Base-by-base conservation (phyloP, 108 stramenopile genomes). In the Parmales sp. region DNA sequence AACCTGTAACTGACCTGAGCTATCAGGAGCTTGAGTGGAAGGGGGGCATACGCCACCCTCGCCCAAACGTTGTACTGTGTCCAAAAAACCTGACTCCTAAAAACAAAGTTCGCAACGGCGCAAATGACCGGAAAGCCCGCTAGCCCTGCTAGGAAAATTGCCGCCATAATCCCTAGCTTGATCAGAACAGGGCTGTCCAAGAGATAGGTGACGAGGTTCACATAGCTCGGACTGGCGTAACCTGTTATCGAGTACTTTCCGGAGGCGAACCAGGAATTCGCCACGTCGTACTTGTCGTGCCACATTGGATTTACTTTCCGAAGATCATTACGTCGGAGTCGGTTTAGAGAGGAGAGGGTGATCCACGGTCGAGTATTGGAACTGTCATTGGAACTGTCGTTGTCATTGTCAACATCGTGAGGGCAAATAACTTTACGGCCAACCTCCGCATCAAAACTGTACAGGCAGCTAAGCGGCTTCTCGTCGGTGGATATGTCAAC, bases 261-360 rank as follows among this genome's bases (percentile, higher is more conserved):
- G 36, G 83, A 82, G 18, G 70, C 48, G 73, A 89, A 92, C 91
- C 91, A 92, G 20, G 76, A 72, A 18, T 54, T 41, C 45, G 86
- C 63, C 31, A 92, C 84, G 25, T 83, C 73, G 69, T 89, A 92
- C 63, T 81, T 74, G 20, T 77, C 78, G 69, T 87, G 86, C 91
- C 91, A 92, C 86, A 92, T 88, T 29, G 86, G 83, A 71, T 92
- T 88, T 2, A 92, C 88, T 68, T 92, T 92, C 69, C 85, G 75
- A 16, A 87, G 85, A 79, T 92, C 91, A 0, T 76, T 84, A 1
- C 91, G 81, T 16, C 91, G 84, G 45, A 90, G 74, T 49, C 86
- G 81, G 74, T 90, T 92, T 63, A 92, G 65, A 18, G 87, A 76
- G 6, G 73, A 41, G 2, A 92, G 70, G 13, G 84, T 79, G 38